A percentile compares a stretch with the other conserved stretches of the same genome.
Evolutionary conservation across 495 filamentous ascomycete species (phyloP).

Genomic region (Aspergillus avenaceus): DNA sequence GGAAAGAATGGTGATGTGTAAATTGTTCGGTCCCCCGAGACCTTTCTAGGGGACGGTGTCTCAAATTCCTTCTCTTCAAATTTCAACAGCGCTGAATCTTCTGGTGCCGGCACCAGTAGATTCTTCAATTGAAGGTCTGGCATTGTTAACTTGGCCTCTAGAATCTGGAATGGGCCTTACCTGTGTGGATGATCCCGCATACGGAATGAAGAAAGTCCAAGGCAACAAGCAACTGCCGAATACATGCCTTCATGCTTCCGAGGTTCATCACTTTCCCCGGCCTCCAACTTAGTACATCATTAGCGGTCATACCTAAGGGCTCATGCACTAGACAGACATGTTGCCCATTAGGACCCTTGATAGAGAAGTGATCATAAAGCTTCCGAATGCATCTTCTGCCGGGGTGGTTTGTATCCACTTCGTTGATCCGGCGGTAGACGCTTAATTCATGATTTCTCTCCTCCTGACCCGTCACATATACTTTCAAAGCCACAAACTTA

Average conservation of each 20-base stretch:
- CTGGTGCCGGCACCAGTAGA: constrained; percentile 14
- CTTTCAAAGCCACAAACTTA: constrained; percentile 17
- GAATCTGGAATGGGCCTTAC: constrained; percentile 13
- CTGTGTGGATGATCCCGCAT: constrained; percentile 37
- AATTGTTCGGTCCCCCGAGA: constrained; percentile 18
- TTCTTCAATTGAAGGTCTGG: constrained; percentile 16
- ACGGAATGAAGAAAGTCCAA: constrained; percentile 40
- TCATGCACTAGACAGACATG: constrained; percentile 32
- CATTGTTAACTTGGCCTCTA: not conserved
- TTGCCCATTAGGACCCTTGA: constrained; percentile 20
- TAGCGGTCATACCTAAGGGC: constrained; percentile 14
- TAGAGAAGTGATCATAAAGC: constrained; percentile 18
- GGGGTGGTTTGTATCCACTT: constrained; percentile 10
- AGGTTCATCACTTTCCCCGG: constrained; percentile 12
- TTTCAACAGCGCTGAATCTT: not conserved
- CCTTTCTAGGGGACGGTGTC: constrained; percentile 12
- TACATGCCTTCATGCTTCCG: constrained; percentile 13
- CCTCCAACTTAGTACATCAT: not conserved
- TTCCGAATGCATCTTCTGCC: constrained; percentile 15
- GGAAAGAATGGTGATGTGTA: constrained; percentile 9
- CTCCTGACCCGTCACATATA: constrained; percentile 14
- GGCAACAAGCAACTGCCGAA: constrained; percentile 24
- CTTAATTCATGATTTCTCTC: constrained; percentile 13
- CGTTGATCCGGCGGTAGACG: constrained; percentile 16
- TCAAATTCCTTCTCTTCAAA: constrained; percentile 12